Evolutionary conservation across 2,329 filamentous ascomycete species (phyloP).

Genomic region (Alternaria postmessia): DNA sequence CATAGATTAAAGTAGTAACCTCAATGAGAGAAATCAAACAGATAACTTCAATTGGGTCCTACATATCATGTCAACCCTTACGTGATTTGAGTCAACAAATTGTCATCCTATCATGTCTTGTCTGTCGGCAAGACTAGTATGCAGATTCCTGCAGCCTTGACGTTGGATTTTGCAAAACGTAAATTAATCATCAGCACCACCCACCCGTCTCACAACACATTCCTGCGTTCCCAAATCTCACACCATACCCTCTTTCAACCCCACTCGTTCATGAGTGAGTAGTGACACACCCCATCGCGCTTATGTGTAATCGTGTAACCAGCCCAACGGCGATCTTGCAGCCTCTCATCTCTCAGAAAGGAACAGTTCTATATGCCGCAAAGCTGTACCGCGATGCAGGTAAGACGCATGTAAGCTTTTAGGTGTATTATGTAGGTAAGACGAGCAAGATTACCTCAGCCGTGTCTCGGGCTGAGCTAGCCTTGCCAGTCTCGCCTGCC

Average conservation of each 20-base stretch:
- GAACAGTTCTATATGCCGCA: background rate
- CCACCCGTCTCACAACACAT: too few species aligned
- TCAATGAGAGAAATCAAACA: background rate
- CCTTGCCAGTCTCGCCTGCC: background rate
- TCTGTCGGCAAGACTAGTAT: background rate
- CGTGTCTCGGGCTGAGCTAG: background rate
- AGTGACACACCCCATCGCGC: background rate
- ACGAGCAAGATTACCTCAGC: background rate
- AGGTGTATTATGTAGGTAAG: background rate
- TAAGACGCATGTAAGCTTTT: background rate
- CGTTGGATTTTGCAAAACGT: too few species aligned
- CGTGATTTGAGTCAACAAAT: too few species aligned
- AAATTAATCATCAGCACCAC: too few species aligned
- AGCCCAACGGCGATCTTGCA: background rate
- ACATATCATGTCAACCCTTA: background rate
- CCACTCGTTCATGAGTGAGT: background rate
- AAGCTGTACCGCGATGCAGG: background rate
- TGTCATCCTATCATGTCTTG: background rate
- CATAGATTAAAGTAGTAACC: conserved; percentile 1
- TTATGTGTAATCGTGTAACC: background rate
- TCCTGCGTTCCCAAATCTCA: background rate
- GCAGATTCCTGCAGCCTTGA: background rate
- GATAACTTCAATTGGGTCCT: background rate
- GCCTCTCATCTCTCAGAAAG: background rate
- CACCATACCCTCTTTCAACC: background rate